Evolutionary conservation across 495 filamentous ascomycete genomes (phyloP).

Genomic region (Cryomyces minteri): DNA sequence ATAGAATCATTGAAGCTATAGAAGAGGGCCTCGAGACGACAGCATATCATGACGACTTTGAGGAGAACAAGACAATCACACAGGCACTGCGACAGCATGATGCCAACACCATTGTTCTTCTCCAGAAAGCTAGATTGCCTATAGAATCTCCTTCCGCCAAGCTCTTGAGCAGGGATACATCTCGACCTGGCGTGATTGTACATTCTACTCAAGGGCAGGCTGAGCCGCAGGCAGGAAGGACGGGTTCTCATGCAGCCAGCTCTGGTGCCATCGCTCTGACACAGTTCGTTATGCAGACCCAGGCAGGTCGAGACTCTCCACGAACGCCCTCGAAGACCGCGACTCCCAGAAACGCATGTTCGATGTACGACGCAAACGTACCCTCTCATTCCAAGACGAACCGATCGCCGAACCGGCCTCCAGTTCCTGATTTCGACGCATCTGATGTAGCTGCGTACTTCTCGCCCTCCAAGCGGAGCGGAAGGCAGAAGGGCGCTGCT

Average conservation of each 20-base stretch:
- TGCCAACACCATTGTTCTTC: not conserved
- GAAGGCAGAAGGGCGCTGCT: not conserved
- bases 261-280: not conserved
- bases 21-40: not conserved
- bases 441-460: slow-evolving; percentile 1
- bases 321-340: slow-evolving; percentile 3
- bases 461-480: slow-evolving; percentile 1
- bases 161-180: no score
- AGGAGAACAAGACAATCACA: not conserved
- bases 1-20: not conserved
- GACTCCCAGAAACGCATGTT: not conserved
- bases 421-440: no score
- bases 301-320: not conserved
- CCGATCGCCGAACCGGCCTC: no score
- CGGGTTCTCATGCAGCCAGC: not conserved
- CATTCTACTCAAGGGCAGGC: no score
- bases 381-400: not conserved
- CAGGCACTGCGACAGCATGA: not conserved
- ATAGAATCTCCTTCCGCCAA: no score
- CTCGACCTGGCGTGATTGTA: no score
- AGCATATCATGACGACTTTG: not conserved
- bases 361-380: not conserved
- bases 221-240: no score
- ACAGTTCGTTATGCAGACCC: not conserved
- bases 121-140: no score